Base-by-base conservation (phyloP, 768 basidiomycete genomes). In the Hericium rajendrae region DNA sequence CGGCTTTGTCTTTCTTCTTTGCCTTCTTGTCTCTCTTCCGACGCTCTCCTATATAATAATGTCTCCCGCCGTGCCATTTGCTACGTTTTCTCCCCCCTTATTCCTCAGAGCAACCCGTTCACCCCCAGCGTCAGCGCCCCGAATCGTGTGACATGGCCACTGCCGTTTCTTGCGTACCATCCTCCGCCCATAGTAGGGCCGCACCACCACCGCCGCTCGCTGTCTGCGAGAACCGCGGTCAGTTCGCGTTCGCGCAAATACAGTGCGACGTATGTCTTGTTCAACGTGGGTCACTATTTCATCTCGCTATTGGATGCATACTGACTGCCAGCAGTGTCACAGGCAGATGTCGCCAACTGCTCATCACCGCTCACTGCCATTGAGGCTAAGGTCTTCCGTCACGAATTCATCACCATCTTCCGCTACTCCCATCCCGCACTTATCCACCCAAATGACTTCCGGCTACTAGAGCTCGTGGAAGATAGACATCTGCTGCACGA, bases 331-430 rank as follows among this genome's bases (percentile, higher is more conserved):
- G 32, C 50, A 65, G 59, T 60, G 39, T 51, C 53, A 46, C 54
- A 60, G 28, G 58, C 54, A 6, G 56, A 58, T 16, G 57, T 56
- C 13, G 49, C 43, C 40, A 59, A 57, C 37, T 58, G 63, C 32
- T 58, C 66, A 18, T 69, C 70, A 41, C 67, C 70, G n/a, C 68
- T 70, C 53, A 59, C 62, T 59, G 63, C 59, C 40, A 60, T 70
- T 24, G 69, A 70, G 65, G 67, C 68, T 22, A 57, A 60, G 43
- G 65, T 73, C 57, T 73, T 71, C 60, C 66, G 69, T 24, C 72
- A 73, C 67, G 72, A 72, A 54, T 73, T 73, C 67, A 70, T 69
- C 67, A 72, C 68, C 55, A 69, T 70, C 61, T 73, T 73, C 67
- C 70, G 72, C 53, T 72, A 67, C 63, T 71, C 72, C 41, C 70